Percentiles rank a stretch among this genome's conserved stretches.
Evolutionary conservation across 2,329 filamentous ascomycete species (phyloP).

Genomic region (Claviceps africana): DNA sequence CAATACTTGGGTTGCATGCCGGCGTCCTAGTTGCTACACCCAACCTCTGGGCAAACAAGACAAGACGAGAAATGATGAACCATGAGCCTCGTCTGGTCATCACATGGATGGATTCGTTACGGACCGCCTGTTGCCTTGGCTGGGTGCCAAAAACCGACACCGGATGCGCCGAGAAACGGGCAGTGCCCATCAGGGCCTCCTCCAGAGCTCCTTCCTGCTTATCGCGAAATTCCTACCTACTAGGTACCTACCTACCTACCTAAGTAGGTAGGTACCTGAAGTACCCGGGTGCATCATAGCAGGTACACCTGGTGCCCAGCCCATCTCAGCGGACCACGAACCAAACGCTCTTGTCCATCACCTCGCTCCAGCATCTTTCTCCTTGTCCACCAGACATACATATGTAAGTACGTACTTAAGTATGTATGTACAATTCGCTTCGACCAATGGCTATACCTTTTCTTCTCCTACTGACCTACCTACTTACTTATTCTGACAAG

Average conservation of each 20-base stretch:
- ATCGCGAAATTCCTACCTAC: neutral
- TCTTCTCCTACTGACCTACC: too few species aligned
- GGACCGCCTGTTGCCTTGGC: neutral
- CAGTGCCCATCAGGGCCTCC: neutral
- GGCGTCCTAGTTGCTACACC: neutral
- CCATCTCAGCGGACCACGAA: neutral
- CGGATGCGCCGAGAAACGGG: too few species aligned
- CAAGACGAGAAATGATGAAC: too few species aligned
- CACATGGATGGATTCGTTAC: neutral
- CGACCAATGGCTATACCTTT: neutral
- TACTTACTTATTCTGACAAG: too few species aligned
- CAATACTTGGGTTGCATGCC: neutral
- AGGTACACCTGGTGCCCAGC: neutral
- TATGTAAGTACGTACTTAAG: too few species aligned
- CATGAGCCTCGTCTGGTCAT: neutral
- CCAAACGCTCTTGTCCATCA: neutral
- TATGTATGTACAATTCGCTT: neutral
- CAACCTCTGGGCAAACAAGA: too few species aligned
- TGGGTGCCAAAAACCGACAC: neutral
- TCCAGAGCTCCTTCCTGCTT: neutral
- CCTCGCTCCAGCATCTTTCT: neutral
- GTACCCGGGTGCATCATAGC: too few species aligned
- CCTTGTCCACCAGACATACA: neutral
- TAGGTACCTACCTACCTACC: too few species aligned
- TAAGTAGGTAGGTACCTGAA: neutral